Evolutionary conservation across 1,284 basidiomycete species (phyloP).

Genomic region (Trichosporon faecale): DNA sequence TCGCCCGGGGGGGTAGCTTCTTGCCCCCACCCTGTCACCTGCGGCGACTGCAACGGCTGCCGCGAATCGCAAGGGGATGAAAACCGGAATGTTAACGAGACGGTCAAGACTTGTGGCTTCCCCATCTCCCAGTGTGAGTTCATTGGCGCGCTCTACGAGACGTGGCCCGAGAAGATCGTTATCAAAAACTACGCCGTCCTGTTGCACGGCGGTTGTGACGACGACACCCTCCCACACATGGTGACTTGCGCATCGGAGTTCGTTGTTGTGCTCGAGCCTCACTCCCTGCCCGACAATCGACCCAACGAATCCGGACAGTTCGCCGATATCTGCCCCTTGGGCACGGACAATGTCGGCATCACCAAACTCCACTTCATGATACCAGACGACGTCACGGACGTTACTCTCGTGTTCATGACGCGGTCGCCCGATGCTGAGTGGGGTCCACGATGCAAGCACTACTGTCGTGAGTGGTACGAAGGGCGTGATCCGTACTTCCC

Average conservation of each 20-base stretch:
- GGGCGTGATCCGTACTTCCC: no score
- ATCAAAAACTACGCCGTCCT: not conserved
- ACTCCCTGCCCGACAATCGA: no score
- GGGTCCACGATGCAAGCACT: not conserved
- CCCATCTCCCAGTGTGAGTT: not conserved
- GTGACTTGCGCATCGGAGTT: not conserved
- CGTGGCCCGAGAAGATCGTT: not conserved
- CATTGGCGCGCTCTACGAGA: not conserved
- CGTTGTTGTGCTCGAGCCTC: not conserved
- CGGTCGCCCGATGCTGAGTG: not conserved
- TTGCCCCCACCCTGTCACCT: not conserved
- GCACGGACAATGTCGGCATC: not conserved
- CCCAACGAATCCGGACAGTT: no score
- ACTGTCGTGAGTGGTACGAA: not conserved
- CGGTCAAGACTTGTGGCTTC: no score
- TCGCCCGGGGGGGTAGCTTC: not conserved
- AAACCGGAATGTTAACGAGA: no score
- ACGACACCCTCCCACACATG: not conserved
- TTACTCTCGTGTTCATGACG: not conserved
- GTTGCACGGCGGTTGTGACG: not conserved
- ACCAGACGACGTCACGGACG: not conserved
- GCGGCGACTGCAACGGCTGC: not conserved
- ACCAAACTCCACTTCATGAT: not conserved
- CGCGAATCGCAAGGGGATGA: no score
- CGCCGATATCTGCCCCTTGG: not conserved